Percentiles rank a stretch among this genome's conserved stretches.
Conservation (phyloP, 331 rosid species). For the Acacia pycnantha region DNA sequence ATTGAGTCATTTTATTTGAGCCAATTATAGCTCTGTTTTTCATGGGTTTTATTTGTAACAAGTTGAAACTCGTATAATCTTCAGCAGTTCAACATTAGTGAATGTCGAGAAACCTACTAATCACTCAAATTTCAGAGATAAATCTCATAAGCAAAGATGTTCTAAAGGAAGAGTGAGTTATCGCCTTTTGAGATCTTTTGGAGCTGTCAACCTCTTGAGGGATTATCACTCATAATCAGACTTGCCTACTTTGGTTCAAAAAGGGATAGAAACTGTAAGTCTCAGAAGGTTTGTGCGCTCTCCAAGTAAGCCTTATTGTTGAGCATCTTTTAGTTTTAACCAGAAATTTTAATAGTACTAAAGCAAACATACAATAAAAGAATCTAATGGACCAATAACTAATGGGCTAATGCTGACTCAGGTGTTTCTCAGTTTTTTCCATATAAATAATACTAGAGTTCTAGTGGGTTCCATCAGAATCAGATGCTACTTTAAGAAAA, state of each 20-base stretch:
- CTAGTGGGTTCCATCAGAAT: not conserved
- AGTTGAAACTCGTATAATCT: not conserved
- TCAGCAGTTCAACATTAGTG: not conserved
- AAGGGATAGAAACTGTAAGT: not conserved
- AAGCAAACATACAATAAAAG: not conserved
- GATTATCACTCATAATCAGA: not conserved
- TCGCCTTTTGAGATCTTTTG: not conserved
- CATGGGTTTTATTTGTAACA: not conserved
- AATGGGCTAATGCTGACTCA: not conserved
- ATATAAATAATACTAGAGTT: not conserved
- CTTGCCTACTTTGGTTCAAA: not conserved
- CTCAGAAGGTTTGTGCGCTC: not conserved
- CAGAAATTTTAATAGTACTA: not conserved
- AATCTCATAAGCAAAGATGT: not conserved
- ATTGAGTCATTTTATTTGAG: not conserved
- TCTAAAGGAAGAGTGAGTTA: not conserved
- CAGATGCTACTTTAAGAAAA: not conserved
- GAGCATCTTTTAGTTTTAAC: not conserved
- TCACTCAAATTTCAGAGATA: not conserved
- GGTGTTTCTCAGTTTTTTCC: not conserved
- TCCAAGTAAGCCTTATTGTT: not conserved
- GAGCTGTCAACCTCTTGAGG: not conserved
- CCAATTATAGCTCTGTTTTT: not conserved
- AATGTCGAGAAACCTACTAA: not conserved
- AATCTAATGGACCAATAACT: not conserved